Base-by-base conservation (phyloP, 345 rosid genomes). In the Theobroma cacao region DNA sequence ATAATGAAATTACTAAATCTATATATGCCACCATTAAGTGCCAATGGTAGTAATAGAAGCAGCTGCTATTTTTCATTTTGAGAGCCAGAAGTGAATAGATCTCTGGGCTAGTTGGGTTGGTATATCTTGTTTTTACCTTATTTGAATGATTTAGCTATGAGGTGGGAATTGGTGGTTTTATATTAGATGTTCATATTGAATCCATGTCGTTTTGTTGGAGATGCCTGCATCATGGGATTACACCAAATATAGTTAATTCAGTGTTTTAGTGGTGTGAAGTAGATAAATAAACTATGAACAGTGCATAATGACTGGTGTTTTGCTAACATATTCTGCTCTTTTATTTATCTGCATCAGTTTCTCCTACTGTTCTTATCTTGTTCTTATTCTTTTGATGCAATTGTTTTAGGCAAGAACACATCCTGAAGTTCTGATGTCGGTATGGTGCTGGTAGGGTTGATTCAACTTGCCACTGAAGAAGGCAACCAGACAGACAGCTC, bases 381-480 rank as follows among this genome's bases (percentile, higher is more conserved):
- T 58, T 17, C n/a, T 41, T 65, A n/a, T 17, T 33, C 31, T 10
- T 50, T 48, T 10, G 52, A 56, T 78, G 13, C 72, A 0, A 40
- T 59, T 83, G 65, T 58, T 58, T 8, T 20, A 83, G 82, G 82
- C 34, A 13, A 81, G 55, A 52, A 78, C 55, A 47, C 34, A 52
- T 31, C 15, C 34, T 56, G 63, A 33, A 43, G 76, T 68, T 52
- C 17, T 6, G 48, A 56, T 14, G 72, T 56, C 11, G 33, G 69
- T 28, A 15, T 58, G 74, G 5, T 31, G 38, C 60, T 48, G 22
- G 43, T 41, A 67, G 72, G 72, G 28, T 70, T 50, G 50, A 41
- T 62, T 67, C 17, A 50, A 43, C 52, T 20, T 24, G n/a, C 45
- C 18, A 52, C 69, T 67, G 12, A 50, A 76, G 78, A 66, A 74